A percentile compares a stretch with the other conserved stretches of the same genome.
phyloP scores from a whole-genome alignment of 164 flowering plant species.

The Saururus chinensis region DNA sequence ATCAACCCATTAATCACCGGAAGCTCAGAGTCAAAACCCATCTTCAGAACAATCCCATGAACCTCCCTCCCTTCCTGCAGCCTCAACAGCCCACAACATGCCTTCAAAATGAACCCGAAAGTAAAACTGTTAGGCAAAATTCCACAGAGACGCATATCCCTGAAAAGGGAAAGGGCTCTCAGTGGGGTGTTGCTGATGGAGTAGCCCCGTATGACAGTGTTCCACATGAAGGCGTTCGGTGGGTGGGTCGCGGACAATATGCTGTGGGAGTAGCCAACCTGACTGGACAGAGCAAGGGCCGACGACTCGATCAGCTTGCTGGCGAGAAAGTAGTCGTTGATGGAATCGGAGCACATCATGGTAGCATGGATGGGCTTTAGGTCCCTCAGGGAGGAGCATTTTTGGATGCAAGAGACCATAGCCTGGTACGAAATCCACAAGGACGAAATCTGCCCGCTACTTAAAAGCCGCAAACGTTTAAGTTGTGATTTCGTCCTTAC shows the following conservation, averaged over 20 bases:
- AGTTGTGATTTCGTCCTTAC: no score
- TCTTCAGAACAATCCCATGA: constrained; percentile 8
- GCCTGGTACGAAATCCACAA: no score
- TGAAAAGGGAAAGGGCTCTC: constrained; percentile 7
- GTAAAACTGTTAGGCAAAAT: constrained; percentile 11
- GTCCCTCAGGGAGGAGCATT: constrained; percentile 6
- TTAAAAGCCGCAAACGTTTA: no score
- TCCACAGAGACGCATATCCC: constrained; percentile 7
- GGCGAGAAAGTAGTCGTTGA: constrained; percentile 11
- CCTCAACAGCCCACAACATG: constrained; percentile 8
- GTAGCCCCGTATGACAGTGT: constrained; percentile 21
- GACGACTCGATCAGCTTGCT: constrained; percentile 16
- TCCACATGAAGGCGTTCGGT: constrained; percentile 18
- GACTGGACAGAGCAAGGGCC: constrained; percentile 8
- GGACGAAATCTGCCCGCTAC: no score
- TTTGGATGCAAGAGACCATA: constrained; percentile 3
- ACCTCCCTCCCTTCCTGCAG: constrained; percentile 7
- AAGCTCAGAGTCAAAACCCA: constrained; percentile 10
- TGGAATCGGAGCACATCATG: constrained; percentile 12
- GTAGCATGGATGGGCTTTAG: constrained; percentile 15
- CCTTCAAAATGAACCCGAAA: constrained; percentile 14
- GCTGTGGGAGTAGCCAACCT: constrained; percentile 12
- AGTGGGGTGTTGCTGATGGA: constrained; percentile 4
- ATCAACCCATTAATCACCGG: constrained; percentile 10
- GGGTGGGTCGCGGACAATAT: constrained; percentile 11